Evolutionary conservation across 129 eudicot genomes (phyloP).

Genomic region (Dittrichia graveolens): DNA sequence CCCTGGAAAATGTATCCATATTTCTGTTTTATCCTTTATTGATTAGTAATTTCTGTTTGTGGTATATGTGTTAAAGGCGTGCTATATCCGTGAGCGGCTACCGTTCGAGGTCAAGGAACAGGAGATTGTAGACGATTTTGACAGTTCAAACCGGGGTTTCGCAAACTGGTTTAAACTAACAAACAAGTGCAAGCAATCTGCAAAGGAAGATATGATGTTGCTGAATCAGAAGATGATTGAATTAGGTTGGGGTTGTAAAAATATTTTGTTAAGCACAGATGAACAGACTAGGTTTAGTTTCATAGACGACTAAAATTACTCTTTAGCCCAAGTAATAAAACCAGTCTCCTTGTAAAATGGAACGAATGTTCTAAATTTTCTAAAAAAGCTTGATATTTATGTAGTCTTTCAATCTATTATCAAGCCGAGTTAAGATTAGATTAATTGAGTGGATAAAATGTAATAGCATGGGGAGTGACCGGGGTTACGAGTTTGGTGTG

Average conservation of each 20-base stretch:
- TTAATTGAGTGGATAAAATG: too few relatives aligned
- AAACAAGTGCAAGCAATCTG: conserved; percentile 58
- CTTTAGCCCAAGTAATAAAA: neutral
- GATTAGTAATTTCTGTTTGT: neutral
- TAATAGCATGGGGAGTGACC: too few relatives aligned
- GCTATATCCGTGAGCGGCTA: conserved; percentile 64
- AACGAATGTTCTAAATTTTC: neutral
- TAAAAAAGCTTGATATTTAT: too few relatives aligned
- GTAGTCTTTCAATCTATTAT: too few relatives aligned
- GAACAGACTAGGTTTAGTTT: conserved; percentile 83
- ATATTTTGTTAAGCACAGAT: conserved; percentile 61
- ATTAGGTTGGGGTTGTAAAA: conserved; percentile 74
- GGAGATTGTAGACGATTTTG: conserved; percentile 36
- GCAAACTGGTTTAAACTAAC: conserved; percentile 53
- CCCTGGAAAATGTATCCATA: neutral
- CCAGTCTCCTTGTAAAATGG: conserved; percentile 12
- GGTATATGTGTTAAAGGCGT: conserved; percentile 46
- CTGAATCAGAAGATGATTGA: conserved; percentile 54
- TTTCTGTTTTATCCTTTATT: neutral
- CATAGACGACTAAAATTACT: conserved; percentile 41
- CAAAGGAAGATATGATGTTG: conserved; percentile 41
- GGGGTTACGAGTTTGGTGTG: too few relatives aligned
- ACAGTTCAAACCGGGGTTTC: conserved; percentile 13
- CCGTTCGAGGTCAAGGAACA: conserved; percentile 15
- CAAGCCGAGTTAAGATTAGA: too few relatives aligned